A percentile compares a stretch with the other conserved stretches of the same genome.
Evolutionary conservation across 1,284 basidiomycete genomes (phyloP).

Genomic region (Sporisorium sorghi): DNA sequence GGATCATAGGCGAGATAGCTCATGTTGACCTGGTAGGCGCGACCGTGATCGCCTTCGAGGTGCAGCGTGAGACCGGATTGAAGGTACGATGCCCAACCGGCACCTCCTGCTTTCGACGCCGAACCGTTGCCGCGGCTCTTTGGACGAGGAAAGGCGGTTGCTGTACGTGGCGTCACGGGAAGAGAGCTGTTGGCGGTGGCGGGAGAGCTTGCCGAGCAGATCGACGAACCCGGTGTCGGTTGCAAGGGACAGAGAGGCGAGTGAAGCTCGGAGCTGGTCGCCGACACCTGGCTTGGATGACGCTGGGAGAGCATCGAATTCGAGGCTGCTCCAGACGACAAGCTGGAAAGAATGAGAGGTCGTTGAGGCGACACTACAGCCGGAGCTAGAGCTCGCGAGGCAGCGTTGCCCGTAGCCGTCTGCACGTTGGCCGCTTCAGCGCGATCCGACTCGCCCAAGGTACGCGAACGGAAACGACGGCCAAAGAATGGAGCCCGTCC

Average conservation of each 20-base stretch:
- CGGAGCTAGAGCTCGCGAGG: not conserved
- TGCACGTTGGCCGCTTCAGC: constrained; percentile 19
- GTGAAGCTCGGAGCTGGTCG: constrained; percentile 24
- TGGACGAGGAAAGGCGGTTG: constrained; percentile 23
- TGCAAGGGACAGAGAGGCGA: constrained; percentile 22
- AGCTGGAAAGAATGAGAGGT: constrained; percentile 7
- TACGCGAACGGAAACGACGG: constrained; percentile 51
- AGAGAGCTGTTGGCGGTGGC: constrained; percentile 37
- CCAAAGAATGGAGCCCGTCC: constrained; percentile 39
- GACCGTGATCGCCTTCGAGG: constrained; percentile 50
- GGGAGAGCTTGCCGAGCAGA: constrained; percentile 34
- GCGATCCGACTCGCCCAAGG: constrained; percentile 48
- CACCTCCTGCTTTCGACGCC: constrained; percentile 22
- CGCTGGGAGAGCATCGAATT: constrained; percentile 12
- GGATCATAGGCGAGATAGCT: constrained; percentile 61
- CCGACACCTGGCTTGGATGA: constrained; percentile 29
- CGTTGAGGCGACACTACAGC: constrained; percentile 6
- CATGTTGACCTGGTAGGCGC: constrained; percentile 39
- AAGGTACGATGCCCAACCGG: constrained; percentile 60
- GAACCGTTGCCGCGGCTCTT: constrained; percentile 34
- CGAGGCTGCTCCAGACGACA: not conserved
- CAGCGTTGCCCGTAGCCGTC: constrained; percentile 9
- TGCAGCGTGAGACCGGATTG: constrained; percentile 56
- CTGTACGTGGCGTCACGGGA: constrained; percentile 27
- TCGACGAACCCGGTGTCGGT: constrained; percentile 36